phyloP scores from a whole-genome alignment of 495 filamentous ascomycete species.

The Penicillium lagena region DNA sequence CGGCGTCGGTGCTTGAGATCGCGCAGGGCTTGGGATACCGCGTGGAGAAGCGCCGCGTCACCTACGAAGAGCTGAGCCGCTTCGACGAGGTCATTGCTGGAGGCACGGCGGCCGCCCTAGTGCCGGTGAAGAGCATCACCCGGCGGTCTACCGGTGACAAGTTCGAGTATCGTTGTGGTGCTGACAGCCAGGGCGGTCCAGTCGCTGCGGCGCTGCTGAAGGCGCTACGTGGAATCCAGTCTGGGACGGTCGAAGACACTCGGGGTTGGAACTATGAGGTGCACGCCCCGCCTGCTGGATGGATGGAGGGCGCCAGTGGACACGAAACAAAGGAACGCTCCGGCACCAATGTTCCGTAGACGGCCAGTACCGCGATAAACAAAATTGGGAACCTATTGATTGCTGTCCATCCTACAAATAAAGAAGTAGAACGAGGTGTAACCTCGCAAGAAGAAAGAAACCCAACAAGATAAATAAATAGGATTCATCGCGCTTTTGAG shows the following conservation, averaged over 20 bases:
- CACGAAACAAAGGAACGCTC: slow-evolving; percentile 6
- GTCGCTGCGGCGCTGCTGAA: slow-evolving; percentile 61
- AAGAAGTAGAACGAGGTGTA: too few species aligned
- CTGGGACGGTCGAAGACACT: slow-evolving; percentile 65
- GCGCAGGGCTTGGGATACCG: slow-evolving; percentile 58
- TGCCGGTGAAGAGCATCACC: slow-evolving; percentile 85
- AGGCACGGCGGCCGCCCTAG: slow-evolving; percentile 85
- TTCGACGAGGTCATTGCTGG: slow-evolving; percentile 89
- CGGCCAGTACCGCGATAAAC: too few species aligned
- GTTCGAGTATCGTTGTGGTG: slow-evolving; percentile 56
- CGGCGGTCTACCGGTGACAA: slow-evolving; percentile 59
- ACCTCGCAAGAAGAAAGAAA: too few species aligned
- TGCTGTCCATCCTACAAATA: too few species aligned
- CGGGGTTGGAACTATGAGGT: slow-evolving; percentile 62
- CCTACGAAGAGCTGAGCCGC: slow-evolving; percentile 63
- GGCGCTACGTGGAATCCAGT: slow-evolving; percentile 80
- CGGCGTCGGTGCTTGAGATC: slow-evolving; percentile 63
- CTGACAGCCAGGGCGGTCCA: slow-evolving; percentile 65
- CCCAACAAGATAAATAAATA: too few species aligned
- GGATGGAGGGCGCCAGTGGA: slow-evolving; percentile 8
- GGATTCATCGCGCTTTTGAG: too few species aligned
- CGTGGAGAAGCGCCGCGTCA: slow-evolving; percentile 50
- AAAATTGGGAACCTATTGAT: too few species aligned
- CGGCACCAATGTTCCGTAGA: slow-evolving; percentile 22
- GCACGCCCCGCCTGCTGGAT: slow-evolving; percentile 25